Evolutionary conservation across 306 rosid species (phyloP).

Genomic region (Cucurbita moschata): DNA sequence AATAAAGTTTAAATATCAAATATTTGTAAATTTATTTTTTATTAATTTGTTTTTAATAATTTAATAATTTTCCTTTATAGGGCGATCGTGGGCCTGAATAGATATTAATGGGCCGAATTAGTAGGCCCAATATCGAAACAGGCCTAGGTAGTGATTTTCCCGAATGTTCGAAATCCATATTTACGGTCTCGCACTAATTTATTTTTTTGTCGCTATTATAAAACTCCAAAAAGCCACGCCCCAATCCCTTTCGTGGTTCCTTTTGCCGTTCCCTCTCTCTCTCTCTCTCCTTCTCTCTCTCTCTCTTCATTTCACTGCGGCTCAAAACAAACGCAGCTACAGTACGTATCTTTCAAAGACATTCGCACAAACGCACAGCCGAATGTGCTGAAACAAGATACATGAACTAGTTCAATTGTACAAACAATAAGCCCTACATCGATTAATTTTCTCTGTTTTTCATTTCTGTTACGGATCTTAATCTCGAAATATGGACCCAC

Average conservation of each 20-base stretch:
- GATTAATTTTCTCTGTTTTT: background rate
- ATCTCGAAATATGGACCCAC: slow-evolving; percentile 20
- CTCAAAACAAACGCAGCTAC: background rate
- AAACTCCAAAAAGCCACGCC: background rate
- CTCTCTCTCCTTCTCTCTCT: background rate
- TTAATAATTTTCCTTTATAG: background rate
- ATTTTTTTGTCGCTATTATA: background rate
- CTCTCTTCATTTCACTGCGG: background rate
- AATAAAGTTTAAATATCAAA: too few species aligned
- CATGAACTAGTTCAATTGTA: background rate
- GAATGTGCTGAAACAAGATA: background rate
- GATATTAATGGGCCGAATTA: background rate
- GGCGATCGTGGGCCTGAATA: background rate
- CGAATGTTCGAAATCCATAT: background rate
- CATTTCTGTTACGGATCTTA: background rate
- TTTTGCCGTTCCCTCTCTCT: background rate
- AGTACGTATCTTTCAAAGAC: background rate
- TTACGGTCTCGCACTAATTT: background rate
- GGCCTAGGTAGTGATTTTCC: background rate
- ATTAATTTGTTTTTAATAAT: too few species aligned
- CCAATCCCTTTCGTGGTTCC: background rate
- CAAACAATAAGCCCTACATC: background rate
- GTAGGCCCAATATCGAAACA: background rate
- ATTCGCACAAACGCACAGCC: background rate
- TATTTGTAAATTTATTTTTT: too few species aligned